Base-by-base conservation (phyloP, 164 flowering plant species). In the Dillenia turbinata region DNA sequence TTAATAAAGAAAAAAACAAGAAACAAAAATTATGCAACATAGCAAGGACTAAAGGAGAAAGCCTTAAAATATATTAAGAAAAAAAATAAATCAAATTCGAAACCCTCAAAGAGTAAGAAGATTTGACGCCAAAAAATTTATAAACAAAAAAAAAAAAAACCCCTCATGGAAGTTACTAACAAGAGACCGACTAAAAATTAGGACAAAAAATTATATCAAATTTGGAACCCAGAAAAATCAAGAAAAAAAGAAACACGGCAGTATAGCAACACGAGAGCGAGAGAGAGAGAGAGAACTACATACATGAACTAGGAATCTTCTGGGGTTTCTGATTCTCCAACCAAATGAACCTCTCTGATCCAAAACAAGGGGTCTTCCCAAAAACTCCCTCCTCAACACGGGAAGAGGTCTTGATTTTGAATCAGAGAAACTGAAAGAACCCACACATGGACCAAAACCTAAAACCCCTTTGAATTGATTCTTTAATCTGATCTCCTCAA, bases 291-390 rank as follows among this genome's bases (percentile, higher is more conserved):
- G 15, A 19, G 26, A 9, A 43, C 10, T 3, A 73, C 79, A 46
- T 68, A 85, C 89, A 61, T 67, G 43, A 61, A 78, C 68, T 53
- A 69, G 69, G 66, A 71, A 67, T 9, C 62, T 63, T 48, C 50
- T 45, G 52, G 81, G 68, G 12, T 63, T 17, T 66, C 69, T 66
- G 49, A 17, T 33, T 56, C 56, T 62, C 71, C 69, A 69, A 60
- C 65, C 61, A 17, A 53, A 59, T 10, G 62, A 55, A 40, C 54
- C 59, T 47, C 33, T 75, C 47, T 66, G 76, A 75, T 80, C 81
- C 53, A 79, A 62, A 48, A 73, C 57, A 66, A 71, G 19, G 19
- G 73, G 69, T 26, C 57, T 70, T 52, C 82, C 83, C 66, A 62
- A 49, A 16, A 79, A 75, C 14, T 75, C 64, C 45, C 17, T 51